Conservation (phyloP, 768 basidiomycete genomes). For the Lepiota brunneoincarnata region DNA sequence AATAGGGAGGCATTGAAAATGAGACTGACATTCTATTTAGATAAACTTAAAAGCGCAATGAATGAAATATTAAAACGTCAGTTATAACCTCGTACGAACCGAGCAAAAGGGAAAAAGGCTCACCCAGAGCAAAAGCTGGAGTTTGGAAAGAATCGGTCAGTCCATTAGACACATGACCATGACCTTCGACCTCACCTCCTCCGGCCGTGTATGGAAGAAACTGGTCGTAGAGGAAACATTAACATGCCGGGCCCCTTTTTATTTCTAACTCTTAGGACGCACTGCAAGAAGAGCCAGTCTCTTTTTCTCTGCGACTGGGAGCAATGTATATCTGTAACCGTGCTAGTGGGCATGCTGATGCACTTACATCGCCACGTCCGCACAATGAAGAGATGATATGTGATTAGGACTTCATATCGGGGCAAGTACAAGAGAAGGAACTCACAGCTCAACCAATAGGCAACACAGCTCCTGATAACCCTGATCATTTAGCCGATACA, state of each 20-base stretch:
- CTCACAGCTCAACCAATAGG: conserved; percentile 1
- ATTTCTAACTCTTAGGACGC: neutral
- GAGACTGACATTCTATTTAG: neutral
- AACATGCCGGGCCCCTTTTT: too few relatives aligned
- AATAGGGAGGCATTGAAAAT: neutral
- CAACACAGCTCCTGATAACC: neutral
- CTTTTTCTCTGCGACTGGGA: conserved; percentile 2
- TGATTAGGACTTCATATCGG: neutral
- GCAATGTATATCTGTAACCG: neutral
- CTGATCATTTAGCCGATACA: neutral
- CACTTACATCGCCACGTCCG: conserved; percentile 6
- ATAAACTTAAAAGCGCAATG: neutral
- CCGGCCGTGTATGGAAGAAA: conserved; percentile 1
- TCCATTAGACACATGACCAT: neutral
- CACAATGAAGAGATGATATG: neutral
- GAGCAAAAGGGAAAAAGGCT: neutral
- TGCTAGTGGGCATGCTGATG: too few relatives aligned
- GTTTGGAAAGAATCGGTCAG: neutral
- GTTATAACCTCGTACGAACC: too few relatives aligned
- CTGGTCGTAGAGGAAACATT: neutral
- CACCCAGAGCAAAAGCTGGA: neutral
- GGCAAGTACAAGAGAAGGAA: neutral
- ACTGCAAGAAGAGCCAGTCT: neutral
- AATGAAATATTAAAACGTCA: neutral
- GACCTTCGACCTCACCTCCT: neutral